Conservation (phyloP, 2,329 filamentous ascomycete species). For the Aspergillus sp. region DNA sequence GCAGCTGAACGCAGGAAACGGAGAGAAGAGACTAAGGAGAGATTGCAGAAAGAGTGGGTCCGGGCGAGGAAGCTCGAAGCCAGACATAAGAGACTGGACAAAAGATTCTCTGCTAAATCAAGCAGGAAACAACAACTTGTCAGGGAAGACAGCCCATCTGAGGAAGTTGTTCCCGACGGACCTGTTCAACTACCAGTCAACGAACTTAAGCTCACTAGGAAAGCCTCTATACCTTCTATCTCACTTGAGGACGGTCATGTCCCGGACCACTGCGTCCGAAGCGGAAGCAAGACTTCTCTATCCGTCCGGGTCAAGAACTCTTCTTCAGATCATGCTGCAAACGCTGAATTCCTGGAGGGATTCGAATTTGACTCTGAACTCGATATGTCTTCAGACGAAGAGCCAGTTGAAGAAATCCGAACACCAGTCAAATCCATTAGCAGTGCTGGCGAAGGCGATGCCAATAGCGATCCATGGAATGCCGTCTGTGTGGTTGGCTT, state of each 20-base stretch:
- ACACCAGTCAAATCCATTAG: slow-evolving; percentile 9
- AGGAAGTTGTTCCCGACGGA: slow-evolving; percentile 24
- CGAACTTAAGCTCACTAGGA: slow-evolving; percentile 12
- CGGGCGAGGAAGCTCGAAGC: slow-evolving; percentile 40
- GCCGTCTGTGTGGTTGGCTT: slow-evolving; percentile 62
- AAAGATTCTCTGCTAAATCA: slow-evolving; percentile 26
- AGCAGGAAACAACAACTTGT: slow-evolving; percentile 9
- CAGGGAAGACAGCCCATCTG: slow-evolving; percentile 3
- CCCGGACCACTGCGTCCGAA: slow-evolving; percentile 11
- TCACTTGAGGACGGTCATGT: slow-evolving; percentile 29
- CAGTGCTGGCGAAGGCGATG: slow-evolving; percentile 19
- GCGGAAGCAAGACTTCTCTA: neutral
- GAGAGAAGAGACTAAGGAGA: slow-evolving; percentile 41
- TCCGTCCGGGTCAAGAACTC: slow-evolving; percentile 10
- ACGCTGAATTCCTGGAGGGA: slow-evolving; percentile 39
- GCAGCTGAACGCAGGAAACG: slow-evolving; percentile 38
- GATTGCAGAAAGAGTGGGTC: slow-evolving; percentile 44
- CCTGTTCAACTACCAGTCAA: slow-evolving; percentile 30
- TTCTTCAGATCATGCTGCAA: slow-evolving; percentile 28
- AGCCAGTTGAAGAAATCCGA: slow-evolving; percentile 23
- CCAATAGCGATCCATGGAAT: slow-evolving; percentile 55
- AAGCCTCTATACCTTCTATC: slow-evolving; percentile 30
- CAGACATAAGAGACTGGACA: slow-evolving; percentile 33
- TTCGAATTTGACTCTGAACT: slow-evolving; percentile 48
- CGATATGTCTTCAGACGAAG: slow-evolving; percentile 39